Percentiles rank a stretch among this genome's conserved stretches.
These are phyloP conservation scores for Fusarium fracticaudum DNA, from an alignment of 2,329 filamentous ascomycete genomes.

Conservation along the genomic window DNA sequence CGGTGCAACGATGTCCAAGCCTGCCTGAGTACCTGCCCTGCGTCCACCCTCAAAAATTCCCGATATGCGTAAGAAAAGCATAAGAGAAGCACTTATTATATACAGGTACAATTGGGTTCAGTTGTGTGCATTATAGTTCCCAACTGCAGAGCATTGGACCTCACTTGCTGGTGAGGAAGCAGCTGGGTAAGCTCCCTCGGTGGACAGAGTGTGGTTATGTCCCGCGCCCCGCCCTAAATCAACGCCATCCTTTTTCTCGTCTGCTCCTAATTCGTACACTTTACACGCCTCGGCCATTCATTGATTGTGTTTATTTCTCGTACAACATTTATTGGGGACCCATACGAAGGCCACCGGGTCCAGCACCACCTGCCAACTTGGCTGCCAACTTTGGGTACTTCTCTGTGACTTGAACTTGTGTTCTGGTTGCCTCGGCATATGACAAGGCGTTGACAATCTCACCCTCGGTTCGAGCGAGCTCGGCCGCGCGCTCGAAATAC, in stretches of 20 bases:
- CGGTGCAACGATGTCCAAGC: conserved; percentile 21
- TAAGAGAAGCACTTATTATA: conserved; percentile 45
- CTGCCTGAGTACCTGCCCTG: conserved; percentile 30
- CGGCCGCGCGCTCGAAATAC: conserved; percentile 96
- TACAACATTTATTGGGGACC: conserved; percentile 44
- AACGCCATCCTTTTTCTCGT: conserved; percentile 32
- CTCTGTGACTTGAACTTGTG: conserved; percentile 91
- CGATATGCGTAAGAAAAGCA: conserved; percentile 21
- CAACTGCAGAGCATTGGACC: conserved; percentile 42
- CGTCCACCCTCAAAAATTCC: conserved; percentile 28
- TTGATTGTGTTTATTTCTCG: conserved; percentile 31
- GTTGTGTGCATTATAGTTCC: conserved; percentile 44
- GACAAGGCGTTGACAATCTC: conserved; percentile 97
- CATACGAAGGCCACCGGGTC: conserved; percentile 51
- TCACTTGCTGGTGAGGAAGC: conserved; percentile 38
- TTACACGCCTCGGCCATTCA: conserved; percentile 37
- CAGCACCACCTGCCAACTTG: conserved; percentile 62
- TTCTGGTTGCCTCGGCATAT: conserved; percentile 95
- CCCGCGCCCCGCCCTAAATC: conserved; percentile 28
- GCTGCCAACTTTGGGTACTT: conserved; percentile 84
- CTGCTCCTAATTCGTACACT: conserved; percentile 44
- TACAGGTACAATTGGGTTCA: conserved; percentile 43
- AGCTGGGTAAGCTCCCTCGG: conserved; percentile 26
- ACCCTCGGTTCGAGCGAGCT: conserved; percentile 91
- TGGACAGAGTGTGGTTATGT: conserved; percentile 21